Base-by-base conservation (phyloP, 2,329 filamentous ascomycete genomes). In the Ophiostoma tasmaniense region DNA sequence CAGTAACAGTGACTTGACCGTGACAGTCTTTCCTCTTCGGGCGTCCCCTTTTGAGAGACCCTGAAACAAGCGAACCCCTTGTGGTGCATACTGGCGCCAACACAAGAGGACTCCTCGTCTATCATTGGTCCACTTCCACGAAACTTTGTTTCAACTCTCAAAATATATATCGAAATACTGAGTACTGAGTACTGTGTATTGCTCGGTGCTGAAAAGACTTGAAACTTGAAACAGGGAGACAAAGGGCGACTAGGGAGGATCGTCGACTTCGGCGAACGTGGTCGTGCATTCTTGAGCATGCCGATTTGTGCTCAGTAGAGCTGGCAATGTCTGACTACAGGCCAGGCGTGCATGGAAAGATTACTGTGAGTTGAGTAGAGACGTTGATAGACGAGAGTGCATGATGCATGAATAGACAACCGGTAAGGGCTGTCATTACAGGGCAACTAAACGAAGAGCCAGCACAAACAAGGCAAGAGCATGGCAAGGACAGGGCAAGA, bases 241-340 rank as follows among this genome's bases (percentile, higher is more conserved):
- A n/a, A n/a, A n/a, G 25, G 22, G 13, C 50, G 14, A 10, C 50
- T 20, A 62, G 30, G 28, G 28, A 35, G 30, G 59, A 62, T 62
- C 59, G 59, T 35, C 59, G 59, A 62, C 59, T 35, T 35, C 30
- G 59, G 59, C 59, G 59, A 62, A 33, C 59, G 59, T 33, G 59
- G 59, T 35, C 28, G 4, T 17, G 35, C 59, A 33, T 35, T 55
- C 50, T 25, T 55, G 50, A 17, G 7, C 6, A 55, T 25, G n/a
- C n/a, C n/a, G n/a, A n/a, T n/a, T n/a, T n/a, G n/a, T n/a, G n/a
- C n/a, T n/a, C n/a, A n/a, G n/a, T 8, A 10, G 3, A 25, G n/a
- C 22, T 55, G 25, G 50, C 50, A 22, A 55, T 55, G 50, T 55
- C 50, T 25, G 50, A 55, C 22, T 55, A 25, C 22, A 25, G 50